Evolutionary conservation across 768 basidiomycete species (phyloP).

Genomic region (Pisolithus albus): DNA sequence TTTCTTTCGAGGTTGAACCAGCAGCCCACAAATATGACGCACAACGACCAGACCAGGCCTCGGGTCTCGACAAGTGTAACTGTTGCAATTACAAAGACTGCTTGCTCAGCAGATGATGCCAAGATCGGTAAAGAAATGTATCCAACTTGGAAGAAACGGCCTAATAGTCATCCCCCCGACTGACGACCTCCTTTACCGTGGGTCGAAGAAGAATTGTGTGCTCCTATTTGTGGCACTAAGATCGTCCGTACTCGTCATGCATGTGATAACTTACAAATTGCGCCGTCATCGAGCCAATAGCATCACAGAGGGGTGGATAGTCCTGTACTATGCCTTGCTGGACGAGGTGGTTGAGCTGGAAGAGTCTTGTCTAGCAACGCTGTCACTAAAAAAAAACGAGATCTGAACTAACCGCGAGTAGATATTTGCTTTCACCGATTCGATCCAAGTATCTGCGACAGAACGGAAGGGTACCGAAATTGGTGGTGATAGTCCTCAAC

Average conservation of each 20-base stretch:
- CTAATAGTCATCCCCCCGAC: slow-evolving; percentile 77
- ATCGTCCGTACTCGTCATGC: background rate
- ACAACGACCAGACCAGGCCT: no score
- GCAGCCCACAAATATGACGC: no score
- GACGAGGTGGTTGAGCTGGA: slow-evolving; percentile 84
- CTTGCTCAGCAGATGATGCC: background rate
- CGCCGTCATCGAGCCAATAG: slow-evolving; percentile 83
- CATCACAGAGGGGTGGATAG: slow-evolving; percentile 90
- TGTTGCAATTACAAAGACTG: no score
- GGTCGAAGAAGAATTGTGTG: slow-evolving; percentile 82
- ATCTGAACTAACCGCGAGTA: slow-evolving; percentile 65
- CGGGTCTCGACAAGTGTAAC: no score
- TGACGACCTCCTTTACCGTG: slow-evolving; percentile 79
- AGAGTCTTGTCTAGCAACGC: background rate
- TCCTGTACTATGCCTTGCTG: slow-evolving; percentile 81
- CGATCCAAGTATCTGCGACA: slow-evolving; percentile 94
- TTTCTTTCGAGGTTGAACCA: background rate
- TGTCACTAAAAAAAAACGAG: background rate
- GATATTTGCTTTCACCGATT: slow-evolving; percentile 85
- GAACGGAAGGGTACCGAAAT: slow-evolving; percentile 93
- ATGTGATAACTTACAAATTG: slow-evolving; percentile 58
- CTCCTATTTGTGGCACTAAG: slow-evolving; percentile 41
- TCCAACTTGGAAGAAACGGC: background rate
- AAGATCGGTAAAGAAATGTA: background rate
- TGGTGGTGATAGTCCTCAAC: slow-evolving; percentile 79